Percentiles rank a stretch among this genome's conserved stretches.
These are phyloP conservation scores for Cryptococcus floricola DNA, from an alignment of 1,284 basidiomycete genomes.

Conservation along the genomic window DNA sequence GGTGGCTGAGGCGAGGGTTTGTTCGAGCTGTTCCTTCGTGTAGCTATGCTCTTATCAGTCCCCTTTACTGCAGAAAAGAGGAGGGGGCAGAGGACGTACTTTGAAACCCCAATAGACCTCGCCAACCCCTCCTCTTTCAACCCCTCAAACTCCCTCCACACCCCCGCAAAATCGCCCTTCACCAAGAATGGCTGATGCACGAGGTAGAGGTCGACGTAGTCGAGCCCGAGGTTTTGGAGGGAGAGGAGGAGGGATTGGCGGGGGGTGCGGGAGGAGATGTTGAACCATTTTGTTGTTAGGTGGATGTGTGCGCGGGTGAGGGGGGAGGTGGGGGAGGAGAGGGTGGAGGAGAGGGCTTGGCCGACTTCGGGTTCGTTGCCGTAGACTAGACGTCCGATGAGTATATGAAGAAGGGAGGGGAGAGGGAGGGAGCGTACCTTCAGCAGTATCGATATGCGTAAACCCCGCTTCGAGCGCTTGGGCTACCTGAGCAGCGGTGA, in stretches of 20 bases:
- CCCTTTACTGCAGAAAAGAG: neutral
- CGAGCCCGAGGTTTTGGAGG: slow-evolving; percentile 61
- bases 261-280: slow-evolving; percentile 55
- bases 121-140: slow-evolving; percentile 58
- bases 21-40: slow-evolving; percentile 55
- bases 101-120: slow-evolving; percentile 72
- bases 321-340: no score
- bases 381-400: slow-evolving; percentile 29
- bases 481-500: slow-evolving; percentile 30
- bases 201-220: slow-evolving; percentile 65
- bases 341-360: slow-evolving; percentile 34
- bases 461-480: slow-evolving; percentile 47
- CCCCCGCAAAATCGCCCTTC: slow-evolving; percentile 55
- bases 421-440: slow-evolving; percentile 19
- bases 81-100: slow-evolving; percentile 38
- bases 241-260: slow-evolving; percentile 58
- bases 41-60: slow-evolving; percentile 46
- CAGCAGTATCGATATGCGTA: slow-evolving; percentile 47
- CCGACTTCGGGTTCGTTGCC: slow-evolving; percentile 51
- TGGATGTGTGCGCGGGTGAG: slow-evolving; percentile 52
- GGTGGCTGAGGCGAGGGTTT: slow-evolving; percentile 57
- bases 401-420: neutral
- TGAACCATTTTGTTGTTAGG: slow-evolving; percentile 62
- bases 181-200: slow-evolving; percentile 56
- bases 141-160: slow-evolving; percentile 62